phyloP scores from a whole-genome alignment of 495 filamentous ascomycete genomes.

The Penicillium mononematosum region DNA sequence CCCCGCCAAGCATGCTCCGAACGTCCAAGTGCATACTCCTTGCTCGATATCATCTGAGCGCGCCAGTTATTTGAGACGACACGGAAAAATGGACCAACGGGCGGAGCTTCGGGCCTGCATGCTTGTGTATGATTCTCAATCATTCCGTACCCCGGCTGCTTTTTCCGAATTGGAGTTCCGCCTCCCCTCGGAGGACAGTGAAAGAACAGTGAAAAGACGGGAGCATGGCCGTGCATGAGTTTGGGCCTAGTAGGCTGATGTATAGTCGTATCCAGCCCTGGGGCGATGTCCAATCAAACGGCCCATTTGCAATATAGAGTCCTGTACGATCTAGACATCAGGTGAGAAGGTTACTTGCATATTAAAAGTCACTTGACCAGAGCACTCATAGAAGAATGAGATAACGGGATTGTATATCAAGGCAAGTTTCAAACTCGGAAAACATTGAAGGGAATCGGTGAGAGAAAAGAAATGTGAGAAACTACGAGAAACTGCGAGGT shows the following conservation, averaged over 20 bases:
- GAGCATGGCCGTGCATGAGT: conserved; percentile 14
- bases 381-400: neutral
- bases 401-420: neutral
- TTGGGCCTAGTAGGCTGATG: conserved; percentile 4
- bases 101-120: neutral
- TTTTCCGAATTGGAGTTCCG: conserved; percentile 1
- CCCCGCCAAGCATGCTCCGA: conserved; percentile 9
- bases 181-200: neutral
- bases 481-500: neutral
- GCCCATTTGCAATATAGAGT: conserved; percentile 1
- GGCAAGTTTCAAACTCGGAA: conserved; percentile 5
- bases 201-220: neutral
- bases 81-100: neutral
- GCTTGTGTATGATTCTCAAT: neutral
- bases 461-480: neutral
- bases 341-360: conserved; percentile 5
- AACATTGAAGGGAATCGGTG: neutral
- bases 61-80: neutral
- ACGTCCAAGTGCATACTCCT: conserved; percentile 4
- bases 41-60: conserved; percentile 5
- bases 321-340: neutral
- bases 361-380: neutral
- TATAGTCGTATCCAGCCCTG: neutral
- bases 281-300: conserved; percentile 4
- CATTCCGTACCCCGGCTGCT: conserved; percentile 4